Evolutionary conservation across 495 filamentous ascomycete species (phyloP).

Genomic region (Tuber microsphaerosporum): DNA sequence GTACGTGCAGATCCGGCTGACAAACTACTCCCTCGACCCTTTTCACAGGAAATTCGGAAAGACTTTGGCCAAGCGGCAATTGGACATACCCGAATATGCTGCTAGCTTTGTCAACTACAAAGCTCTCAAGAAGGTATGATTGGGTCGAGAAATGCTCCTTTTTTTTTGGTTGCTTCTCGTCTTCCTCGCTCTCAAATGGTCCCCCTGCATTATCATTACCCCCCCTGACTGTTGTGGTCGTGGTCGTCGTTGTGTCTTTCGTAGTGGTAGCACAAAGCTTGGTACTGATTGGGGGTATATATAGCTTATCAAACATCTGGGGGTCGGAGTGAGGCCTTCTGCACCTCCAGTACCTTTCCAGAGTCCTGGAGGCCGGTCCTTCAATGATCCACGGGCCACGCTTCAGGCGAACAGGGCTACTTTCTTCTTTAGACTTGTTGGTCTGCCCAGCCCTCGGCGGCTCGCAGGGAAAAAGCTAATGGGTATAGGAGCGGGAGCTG

Average conservation of each 20-base stretch:
- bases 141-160: neutral
- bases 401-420: constrained; percentile 95
- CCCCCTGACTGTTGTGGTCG: constrained; percentile 25
- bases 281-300: constrained; percentile 11
- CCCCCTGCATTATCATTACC: constrained; percentile 10
- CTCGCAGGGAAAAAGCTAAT: constrained; percentile 6
- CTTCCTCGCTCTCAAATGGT: neutral
- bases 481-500: constrained; percentile 76
- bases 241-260: constrained; percentile 8
- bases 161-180: neutral
- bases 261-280: constrained; percentile 15
- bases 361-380: constrained; percentile 57
- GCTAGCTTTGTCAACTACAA: constrained; percentile 99
- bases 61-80: constrained; percentile 95
- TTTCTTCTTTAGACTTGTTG: constrained; percentile 94
- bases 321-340: constrained; percentile 58
- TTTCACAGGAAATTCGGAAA: constrained; percentile 92
- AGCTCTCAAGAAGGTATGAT: constrained; percentile 84
- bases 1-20: neutral
- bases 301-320: constrained; percentile 77
- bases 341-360: constrained; percentile 68
- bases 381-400: constrained; percentile 69
- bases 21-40: neutral
- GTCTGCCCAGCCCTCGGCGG: constrained; percentile 29
- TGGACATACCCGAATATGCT: constrained; percentile 98